Evolutionary conservation across 192 early-diverging fungal genomes (phyloP).

Genomic region (Neocallimastix lanati): DNA sequence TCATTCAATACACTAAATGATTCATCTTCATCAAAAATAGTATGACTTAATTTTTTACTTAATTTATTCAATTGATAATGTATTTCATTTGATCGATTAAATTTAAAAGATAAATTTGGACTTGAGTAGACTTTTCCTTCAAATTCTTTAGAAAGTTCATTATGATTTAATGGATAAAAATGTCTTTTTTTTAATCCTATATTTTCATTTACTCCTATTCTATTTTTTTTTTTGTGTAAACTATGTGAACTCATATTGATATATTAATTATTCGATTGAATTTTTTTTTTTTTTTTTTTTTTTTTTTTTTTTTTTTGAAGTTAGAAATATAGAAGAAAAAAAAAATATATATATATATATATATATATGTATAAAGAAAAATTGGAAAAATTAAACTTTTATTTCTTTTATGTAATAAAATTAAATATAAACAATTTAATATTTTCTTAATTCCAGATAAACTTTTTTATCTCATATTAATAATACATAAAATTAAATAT

Average conservation of each 20-base stretch:
- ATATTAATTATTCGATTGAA: no score
- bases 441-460: no score
- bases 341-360: no score
- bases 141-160: neutral
- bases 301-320: no score
- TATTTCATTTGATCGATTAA: neutral
- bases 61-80: neutral
- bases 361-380: no score
- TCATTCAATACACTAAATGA: neutral
- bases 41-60: neutral
- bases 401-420: no score
- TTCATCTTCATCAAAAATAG: neutral
- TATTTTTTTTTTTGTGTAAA: neutral
- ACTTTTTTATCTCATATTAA: no score
- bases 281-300: no score
- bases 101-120: neutral
- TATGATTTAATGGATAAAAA: neutral
- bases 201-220: neutral
- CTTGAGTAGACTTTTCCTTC: neutral
- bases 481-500: no score
- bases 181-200: neutral
- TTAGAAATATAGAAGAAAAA: no score
- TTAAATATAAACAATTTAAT: no score
- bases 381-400: no score
- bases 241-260: neutral